Evolutionary conservation across 2,329 filamentous ascomycete genomes (phyloP), one percentile per base, ranked within the genome.

Genomic region (Pezicula neosporulosa): DNA sequence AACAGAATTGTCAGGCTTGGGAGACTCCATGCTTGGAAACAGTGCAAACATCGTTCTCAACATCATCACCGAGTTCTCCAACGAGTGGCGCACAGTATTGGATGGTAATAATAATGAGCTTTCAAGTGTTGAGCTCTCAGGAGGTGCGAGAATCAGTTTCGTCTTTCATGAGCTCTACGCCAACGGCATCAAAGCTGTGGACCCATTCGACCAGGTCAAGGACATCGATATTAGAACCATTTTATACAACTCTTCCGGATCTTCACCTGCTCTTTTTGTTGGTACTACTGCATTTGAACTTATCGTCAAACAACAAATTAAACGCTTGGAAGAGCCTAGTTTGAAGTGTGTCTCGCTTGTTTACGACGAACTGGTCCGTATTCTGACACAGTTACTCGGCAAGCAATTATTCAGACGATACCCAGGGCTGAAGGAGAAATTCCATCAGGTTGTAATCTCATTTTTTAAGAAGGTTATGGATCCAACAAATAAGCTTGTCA

Each of bases 401-500:
- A 99, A 97, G 78, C 81, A 87, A 61, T 77, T 96, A 45, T 99
- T 96, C 80, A 85, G 93, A 56, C 83, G 94, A 55, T 99, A 99
- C 67, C 94, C 94, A n/a, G 75, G 78, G 57, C 78, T 99, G 49
- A 97, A 97, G 79, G 94, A 99, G 77, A 97, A 96, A 75, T 89
- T 99, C 72, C 92, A 99, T 70, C 78, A 79, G 12, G 92, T 96
- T 13, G 93, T 97, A 47, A 94, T 99, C 61, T 66, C 77, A 9
- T 99, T 99, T 73, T 97, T 97, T 80, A 97, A 97, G 76, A 96
- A 96, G 76, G 86, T 90, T 49, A 96, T 97, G 89, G 91, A 97
- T 49, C 94, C 94, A 6, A 96, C 94, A 36, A 97, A 97, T 77
- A 97, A 97, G 79, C 81, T 99, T 44, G 94, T 99, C 51, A 85